phyloP scores from a whole-genome alignment of 2,329 filamentous ascomycete genomes.

The Diaporthe sp. region DNA sequence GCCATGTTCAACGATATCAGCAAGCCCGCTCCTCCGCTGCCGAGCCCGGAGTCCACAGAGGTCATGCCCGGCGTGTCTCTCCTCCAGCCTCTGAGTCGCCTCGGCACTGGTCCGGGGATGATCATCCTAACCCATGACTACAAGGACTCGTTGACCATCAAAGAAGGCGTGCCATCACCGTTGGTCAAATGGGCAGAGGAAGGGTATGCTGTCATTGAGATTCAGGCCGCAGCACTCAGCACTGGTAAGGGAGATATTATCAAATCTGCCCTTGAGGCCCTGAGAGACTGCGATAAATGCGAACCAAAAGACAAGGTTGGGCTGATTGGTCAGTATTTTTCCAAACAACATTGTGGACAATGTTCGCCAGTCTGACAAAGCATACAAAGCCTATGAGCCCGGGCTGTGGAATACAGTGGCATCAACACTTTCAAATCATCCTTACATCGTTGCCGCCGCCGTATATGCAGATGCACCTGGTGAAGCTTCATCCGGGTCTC shows the following conservation, averaged over 20 bases:
- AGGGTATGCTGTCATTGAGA: constrained; percentile 39
- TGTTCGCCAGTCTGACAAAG: neutral
- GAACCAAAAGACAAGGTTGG: constrained; percentile 39
- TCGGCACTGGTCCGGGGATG: constrained; percentile 47
- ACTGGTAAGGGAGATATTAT: neutral
- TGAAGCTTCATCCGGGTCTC: neutral
- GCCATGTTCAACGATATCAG: constrained; percentile 38
- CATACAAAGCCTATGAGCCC: constrained; percentile 37
- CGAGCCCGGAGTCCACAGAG: constrained; percentile 32
- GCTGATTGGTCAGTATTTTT: constrained; percentile 33
- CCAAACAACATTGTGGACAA: neutral
- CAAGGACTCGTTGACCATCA: constrained; percentile 37
- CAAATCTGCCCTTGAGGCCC: constrained; percentile 21
- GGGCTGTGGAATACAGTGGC: constrained; percentile 30
- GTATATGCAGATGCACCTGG: constrained; percentile 37
- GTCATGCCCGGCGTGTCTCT: constrained; percentile 33
- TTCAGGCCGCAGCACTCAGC: constrained; percentile 30
- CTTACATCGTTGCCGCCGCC: constrained; percentile 33
- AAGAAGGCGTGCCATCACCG: constrained; percentile 33
- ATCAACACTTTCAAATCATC: constrained; percentile 19
- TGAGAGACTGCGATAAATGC: constrained; percentile 32
- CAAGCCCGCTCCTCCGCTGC: constrained; percentile 37
- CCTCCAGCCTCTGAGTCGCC: constrained; percentile 46
- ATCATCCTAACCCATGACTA: constrained; percentile 43
- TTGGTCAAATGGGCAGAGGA: constrained; percentile 42